Conservation (phyloP, 768 basidiomycete genomes). For the Tubosaeta sp. region DNA sequence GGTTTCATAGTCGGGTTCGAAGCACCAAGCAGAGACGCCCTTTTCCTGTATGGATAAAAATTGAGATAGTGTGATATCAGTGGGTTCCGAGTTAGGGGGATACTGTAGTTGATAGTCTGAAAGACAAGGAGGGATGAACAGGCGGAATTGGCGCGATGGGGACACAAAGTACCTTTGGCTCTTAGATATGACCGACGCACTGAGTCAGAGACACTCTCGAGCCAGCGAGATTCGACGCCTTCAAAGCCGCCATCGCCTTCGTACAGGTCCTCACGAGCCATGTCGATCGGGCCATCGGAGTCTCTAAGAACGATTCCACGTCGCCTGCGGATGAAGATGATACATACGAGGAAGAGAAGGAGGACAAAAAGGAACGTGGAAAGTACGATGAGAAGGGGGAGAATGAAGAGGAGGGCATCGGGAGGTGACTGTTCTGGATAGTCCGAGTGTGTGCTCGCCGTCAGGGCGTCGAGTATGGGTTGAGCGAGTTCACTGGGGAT, state of each 20-base stretch:
- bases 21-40: conserved; percentile 98
- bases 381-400: conserved; percentile 91
- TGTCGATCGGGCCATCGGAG: conserved; percentile 88
- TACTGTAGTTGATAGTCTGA: conserved; percentile 82
- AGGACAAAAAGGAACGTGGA: conserved; percentile 91
- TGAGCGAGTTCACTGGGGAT: conserved; percentile 1
- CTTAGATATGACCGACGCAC: conserved; percentile 69
- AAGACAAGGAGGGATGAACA: neutral
- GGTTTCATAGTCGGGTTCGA: conserved; percentile 97
- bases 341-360: conserved; percentile 84
- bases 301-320: conserved; percentile 79
- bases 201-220: conserved; percentile 72
- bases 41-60: conserved; percentile 99
- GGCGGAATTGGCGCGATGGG: conserved; percentile 6
- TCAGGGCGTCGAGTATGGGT: conserved; percentile 3
- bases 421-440: conserved; percentile 28
- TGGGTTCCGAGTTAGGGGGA: conserved; percentile 93
- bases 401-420: conserved; percentile 79
- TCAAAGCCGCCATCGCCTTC: conserved; percentile 93
- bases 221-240: conserved; percentile 88
- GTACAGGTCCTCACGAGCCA: conserved; percentile 86
- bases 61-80: conserved; percentile 97
- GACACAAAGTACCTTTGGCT: conserved; percentile 68
- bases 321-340: conserved; percentile 76
- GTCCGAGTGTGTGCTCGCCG: conserved; percentile 9